Evolutionary conservation across 1,139 yeast species (phyloP).

Genomic region (Sugiyamaella neomexicana): DNA sequence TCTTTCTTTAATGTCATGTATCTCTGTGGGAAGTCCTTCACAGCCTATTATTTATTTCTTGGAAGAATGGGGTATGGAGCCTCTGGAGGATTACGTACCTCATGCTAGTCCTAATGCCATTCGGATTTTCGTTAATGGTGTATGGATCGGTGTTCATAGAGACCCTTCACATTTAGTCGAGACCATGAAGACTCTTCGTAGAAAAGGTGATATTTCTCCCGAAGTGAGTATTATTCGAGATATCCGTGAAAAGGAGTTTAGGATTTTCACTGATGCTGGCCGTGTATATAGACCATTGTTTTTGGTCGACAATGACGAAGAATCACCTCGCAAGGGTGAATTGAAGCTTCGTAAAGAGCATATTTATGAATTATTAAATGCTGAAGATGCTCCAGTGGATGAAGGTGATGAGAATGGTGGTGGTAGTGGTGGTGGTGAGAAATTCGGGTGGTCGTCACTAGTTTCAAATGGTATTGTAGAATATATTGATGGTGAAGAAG

Average conservation of each 20-base stretch:
- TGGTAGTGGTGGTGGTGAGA: too few relatives aligned
- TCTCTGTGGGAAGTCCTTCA: constrained; percentile 96
- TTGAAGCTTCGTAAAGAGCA: constrained; percentile 83
- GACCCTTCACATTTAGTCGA: constrained; percentile 90
- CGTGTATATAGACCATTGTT: constrained; percentile 95
- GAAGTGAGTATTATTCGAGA: constrained; percentile 97
- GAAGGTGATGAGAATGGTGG: constrained; percentile 48
- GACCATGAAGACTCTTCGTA: constrained; percentile 86
- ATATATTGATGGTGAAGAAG: constrained; percentile 96
- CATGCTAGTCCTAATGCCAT: constrained; percentile 90
- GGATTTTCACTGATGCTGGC: constrained; percentile 97
- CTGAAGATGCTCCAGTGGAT: constrained; percentile 46
- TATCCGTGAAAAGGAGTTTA: constrained; percentile 92
- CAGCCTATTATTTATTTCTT: constrained; percentile 90
- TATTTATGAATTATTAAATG: constrained; percentile 64
- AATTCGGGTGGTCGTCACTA: constrained; percentile 80
- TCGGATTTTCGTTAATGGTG: constrained; percentile 95
- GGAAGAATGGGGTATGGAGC: constrained; percentile 99
- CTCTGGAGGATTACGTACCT: constrained; percentile 93
- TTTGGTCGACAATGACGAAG: constrained; percentile 79
- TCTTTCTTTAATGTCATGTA: constrained; percentile 93
- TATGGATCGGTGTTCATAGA: constrained; percentile 98
- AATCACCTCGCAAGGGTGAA: constrained; percentile 72
- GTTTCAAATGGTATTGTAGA: constrained; percentile 86
- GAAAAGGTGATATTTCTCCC: constrained; percentile 93